A percentile compares a stretch with the other conserved stretches of the same genome.
Evolutionary conservation across 2,329 filamentous ascomycete species (phyloP).

Genomic region (Sarocladium strictum): DNA sequence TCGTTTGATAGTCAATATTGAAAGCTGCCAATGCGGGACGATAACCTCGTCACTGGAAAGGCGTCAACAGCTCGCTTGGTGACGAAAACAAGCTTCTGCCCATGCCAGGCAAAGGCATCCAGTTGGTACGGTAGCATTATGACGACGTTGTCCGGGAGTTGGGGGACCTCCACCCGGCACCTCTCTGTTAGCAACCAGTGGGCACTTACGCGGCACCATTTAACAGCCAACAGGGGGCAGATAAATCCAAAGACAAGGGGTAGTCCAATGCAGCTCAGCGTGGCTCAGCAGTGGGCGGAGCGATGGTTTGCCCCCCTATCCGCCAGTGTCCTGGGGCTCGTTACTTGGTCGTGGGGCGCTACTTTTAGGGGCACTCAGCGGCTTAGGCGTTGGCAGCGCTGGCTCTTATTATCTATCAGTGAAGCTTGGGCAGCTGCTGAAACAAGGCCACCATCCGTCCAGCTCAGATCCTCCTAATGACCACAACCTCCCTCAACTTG

Average conservation of each 20-base stretch:
- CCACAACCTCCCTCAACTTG: constrained; percentile 1
- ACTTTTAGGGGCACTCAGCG: neutral
- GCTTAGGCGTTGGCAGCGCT: neutral
- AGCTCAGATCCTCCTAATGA: neutral
- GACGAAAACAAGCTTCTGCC: neutral
- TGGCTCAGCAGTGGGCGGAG: constrained; percentile 8
- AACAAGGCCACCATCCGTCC: neutral
- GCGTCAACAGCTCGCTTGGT: neutral
- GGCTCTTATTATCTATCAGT: neutral
- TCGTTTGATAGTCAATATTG: too few relatives aligned
- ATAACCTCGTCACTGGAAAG: too few relatives aligned
- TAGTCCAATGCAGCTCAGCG: neutral
- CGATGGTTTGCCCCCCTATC: constrained; percentile 2
- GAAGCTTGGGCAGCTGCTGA: constrained; percentile 4
- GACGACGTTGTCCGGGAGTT: constrained; percentile 7
- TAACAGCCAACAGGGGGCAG: neutral
- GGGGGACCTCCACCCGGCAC: neutral
- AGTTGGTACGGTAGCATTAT: constrained; percentile 4
- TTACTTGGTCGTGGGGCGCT: neutral
- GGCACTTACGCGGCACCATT: neutral
- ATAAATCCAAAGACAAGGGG: neutral
- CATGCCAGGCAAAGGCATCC: neutral
- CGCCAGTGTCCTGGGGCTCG: neutral
- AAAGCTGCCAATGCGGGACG: neutral
- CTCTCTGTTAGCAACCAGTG: neutral